Base-by-base conservation (phyloP, 108 stramenopile species). In the Stephanodiscus minutulus region DNA sequence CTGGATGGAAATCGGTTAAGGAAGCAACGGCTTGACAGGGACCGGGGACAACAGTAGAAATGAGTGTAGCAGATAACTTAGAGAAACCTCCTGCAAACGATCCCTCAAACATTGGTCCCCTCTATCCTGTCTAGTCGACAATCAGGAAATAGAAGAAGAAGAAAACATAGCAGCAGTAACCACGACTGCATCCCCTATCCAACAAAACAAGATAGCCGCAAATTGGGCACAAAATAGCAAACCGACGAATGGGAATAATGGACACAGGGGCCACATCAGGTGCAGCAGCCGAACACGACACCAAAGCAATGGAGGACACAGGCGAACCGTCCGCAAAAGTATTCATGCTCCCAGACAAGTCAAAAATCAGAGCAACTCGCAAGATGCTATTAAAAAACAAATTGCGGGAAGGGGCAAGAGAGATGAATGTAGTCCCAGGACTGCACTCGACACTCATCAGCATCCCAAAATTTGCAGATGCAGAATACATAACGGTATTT, bases 1-100 rank as follows among this genome's bases (percentile, higher is more conserved):
- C 20, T 10, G 24, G 50, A 2, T 52, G 50, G 50, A 52, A 52
- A 10, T 52, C 50, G 39, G 39, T 41, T 41, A 8, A 8, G 35
- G 35, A 36, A 4, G 39, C 39, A 9, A 15, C 43, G 43, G 43
- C 18, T 22, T 56, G 55, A 56, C 55, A 56, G 18, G 20, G 20
- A 56, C 55, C 55, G 55, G 55, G 55, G 55, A 56, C 55, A 21
- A 56, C 18, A 56, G 22, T 56, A 56, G 29, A 54, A 41, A 12
- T 8, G 4, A 12, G 11, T 8, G 39, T 9, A 41, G 39, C 39
- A 41, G 39, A 4, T 41, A 41, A 41, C 39, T 9, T 41, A 41
- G 39, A 8, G 1, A 41, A 41, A 41, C 3, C 3, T 9, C 3
- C 39, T 41, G 39, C 39, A 8, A 41, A 41, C 39, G 35, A 36